Percentiles rank a stretch among this genome's conserved stretches.
These are phyloP conservation scores for Selenicereus undatus DNA, from an alignment of 148 eudicot species.

Conservation along the genomic window DNA sequence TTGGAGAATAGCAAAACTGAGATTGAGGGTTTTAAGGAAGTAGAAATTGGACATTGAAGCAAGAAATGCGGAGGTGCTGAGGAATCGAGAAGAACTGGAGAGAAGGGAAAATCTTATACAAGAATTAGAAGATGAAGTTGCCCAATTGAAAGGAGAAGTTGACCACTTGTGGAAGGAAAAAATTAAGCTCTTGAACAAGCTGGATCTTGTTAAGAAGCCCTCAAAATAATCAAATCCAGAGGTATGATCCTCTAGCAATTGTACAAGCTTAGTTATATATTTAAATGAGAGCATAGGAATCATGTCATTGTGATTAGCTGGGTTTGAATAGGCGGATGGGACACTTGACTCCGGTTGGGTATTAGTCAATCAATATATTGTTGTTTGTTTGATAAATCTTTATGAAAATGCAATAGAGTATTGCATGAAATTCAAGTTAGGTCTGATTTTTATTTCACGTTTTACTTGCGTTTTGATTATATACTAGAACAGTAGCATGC, in stretches of 20 bases:
- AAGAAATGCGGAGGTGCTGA: constrained; percentile 28
- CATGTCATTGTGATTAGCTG: background rate
- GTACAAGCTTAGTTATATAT: background rate
- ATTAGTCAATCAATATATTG: background rate
- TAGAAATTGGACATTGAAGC: constrained; percentile 31
- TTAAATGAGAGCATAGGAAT: background rate
- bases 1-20: constrained; percentile 25
- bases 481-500: background rate
- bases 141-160: constrained; percentile 29
- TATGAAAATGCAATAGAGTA: too few species aligned
- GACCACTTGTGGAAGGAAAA: constrained; percentile 39
- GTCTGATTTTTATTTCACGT: too few species aligned
- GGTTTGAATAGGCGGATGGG: background rate
- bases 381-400: too few species aligned
- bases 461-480: too few species aligned
- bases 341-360: background rate
- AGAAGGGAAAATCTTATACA: constrained; percentile 15
- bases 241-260: background rate
- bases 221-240: constrained; percentile 23
- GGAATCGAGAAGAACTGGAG: constrained; percentile 30
- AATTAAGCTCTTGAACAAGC: constrained; percentile 26
- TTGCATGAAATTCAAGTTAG: too few species aligned
- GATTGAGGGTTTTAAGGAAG: constrained; percentile 24
- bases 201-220: constrained; percentile 22
- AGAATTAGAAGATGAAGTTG: constrained; percentile 31